phyloP scores from a whole-genome alignment of 1,284 basidiomycete species.

The Microbotryomycetes sp. region DNA sequence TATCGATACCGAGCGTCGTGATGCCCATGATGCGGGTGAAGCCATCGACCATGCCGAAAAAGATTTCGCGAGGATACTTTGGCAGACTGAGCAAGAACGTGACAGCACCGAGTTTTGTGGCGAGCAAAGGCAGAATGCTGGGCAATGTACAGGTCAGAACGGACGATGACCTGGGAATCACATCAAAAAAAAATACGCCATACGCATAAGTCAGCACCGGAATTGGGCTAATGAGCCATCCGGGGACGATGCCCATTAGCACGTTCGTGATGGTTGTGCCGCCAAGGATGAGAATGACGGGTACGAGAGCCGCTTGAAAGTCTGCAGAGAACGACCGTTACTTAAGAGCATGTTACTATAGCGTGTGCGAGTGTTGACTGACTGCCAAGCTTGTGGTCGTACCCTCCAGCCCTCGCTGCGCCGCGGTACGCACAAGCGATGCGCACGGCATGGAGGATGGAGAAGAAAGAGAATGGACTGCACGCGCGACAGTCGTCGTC shows the following conservation, averaged over 20 bases:
- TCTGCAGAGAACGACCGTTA: constrained; percentile 7
- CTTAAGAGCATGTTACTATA: neutral
- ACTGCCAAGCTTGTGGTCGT: constrained; percentile 24
- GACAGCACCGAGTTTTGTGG: constrained; percentile 14
- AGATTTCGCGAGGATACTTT: constrained; percentile 23
- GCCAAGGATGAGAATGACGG: constrained; percentile 28
- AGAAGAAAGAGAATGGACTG: constrained; percentile 29
- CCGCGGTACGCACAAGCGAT: constrained; percentile 29
- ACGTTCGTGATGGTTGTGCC: constrained; percentile 24
- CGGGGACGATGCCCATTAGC: constrained; percentile 25
- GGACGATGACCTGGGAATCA: neutral
- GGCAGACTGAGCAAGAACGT: constrained; percentile 23
- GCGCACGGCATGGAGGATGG: constrained; percentile 22
- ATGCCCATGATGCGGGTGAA: constrained; percentile 33
- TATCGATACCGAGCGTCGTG: constrained; percentile 32
- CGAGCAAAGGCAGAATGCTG: constrained; percentile 27
- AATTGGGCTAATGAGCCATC: constrained; percentile 29
- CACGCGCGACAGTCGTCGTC: no score
- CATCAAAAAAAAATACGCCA: no score
- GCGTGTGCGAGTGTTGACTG: neutral
- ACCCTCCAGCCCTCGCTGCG: constrained; percentile 19
- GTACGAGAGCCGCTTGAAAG: constrained; percentile 28
- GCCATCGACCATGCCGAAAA: constrained; percentile 29
- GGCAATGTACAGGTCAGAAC: neutral
- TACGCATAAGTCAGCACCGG: constrained; percentile 29